Evolutionary conservation across 352 stramenopile genomes (phyloP), one percentile per base, ranked within the genome.

Genomic region (Blastocystis sp.): DNA sequence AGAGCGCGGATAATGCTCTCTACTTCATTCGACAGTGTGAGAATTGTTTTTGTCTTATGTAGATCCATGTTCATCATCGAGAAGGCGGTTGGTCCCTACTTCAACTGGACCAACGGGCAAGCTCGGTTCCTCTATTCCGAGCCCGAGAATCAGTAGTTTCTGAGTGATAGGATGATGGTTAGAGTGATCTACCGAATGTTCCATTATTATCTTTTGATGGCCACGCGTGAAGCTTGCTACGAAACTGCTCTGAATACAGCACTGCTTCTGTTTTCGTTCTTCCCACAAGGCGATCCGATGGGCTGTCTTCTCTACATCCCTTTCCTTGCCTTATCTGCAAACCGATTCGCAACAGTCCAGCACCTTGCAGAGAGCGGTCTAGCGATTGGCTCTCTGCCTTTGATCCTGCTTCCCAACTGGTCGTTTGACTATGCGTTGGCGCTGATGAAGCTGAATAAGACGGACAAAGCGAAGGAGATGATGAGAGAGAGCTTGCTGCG

Each of bases 211-310:
- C 37, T 80, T 3, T 53, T 34, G 7, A 15, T 80, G 9, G 7
- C 41, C 13, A 50, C 29, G 9, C 70, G 70, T 18, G 29, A 80
- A 63, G 34, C 7, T 37, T 80, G 70, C 55, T 61, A 50, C 55
- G 70, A 80, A 37, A 62, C 70, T 15, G 70, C 70, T 29, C 55
- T 80, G 9, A 80, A 80, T 26, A n/a, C 45, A 11, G 23, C 70
- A 2, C 70, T 80, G n/a, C 50, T 80, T 4, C 55, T 80, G 18
- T 80, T 47, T 26, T 80, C 70, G 37, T 80, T 80, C 23, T 80
- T 80, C 43, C 70, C 70, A 6, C 70, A 80, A 64, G 8, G 20
- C 8, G 70, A 80, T 64, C 70, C 70, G 18, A 62, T 47, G 39
- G 70, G 70, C 45, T 41, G 18, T 26, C 70, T 80, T n/a, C 70